Percentiles rank a stretch among this genome's conserved stretches.
Conservation (phyloP, 1,284 basidiomycete species). For the Irpex lacteus region DNA sequence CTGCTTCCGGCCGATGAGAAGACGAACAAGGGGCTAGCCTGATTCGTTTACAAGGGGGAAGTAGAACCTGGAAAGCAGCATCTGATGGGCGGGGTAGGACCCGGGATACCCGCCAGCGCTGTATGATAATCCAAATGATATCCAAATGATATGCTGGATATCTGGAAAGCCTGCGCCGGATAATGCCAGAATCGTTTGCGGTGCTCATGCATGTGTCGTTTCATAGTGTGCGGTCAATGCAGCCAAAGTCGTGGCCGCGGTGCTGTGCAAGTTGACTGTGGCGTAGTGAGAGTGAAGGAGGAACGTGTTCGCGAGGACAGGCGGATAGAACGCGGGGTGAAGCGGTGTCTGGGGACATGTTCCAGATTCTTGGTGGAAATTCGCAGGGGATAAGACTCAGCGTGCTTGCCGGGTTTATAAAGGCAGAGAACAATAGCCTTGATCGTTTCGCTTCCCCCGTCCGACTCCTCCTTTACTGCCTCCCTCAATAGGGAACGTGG, state of each 20-base stretch:
- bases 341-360: constrained; percentile 6
- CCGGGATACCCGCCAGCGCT: constrained; percentile 3
- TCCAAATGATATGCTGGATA: too few relatives aligned
- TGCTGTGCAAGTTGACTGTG: not conserved
- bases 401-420: constrained; percentile 23
- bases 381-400: not conserved
- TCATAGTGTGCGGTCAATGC: not conserved
- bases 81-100: constrained; percentile 12
- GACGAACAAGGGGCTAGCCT: constrained; percentile 14
- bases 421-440: constrained; percentile 29
- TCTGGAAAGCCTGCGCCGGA: too few relatives aligned
- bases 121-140: not conserved
- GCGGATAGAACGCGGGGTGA: not conserved
- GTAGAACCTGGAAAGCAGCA: constrained; percentile 2
- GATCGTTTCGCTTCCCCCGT: constrained; percentile 10
- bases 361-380: not conserved
- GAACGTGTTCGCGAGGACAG: not conserved
- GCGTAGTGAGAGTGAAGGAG: not conserved
- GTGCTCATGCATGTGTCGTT: not conserved
- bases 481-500: constrained; percentile 23
- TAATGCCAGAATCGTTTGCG: not conserved
- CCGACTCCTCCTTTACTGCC: constrained; percentile 18
- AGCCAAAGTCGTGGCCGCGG: not conserved
- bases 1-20: not conserved
- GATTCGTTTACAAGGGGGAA: constrained; percentile 10